Percentiles rank a stretch among this genome's conserved stretches.
These are phyloP conservation scores for Aphanomyces euteiches DNA, from an alignment of 352 stramenopile genomes.

Conservation along the genomic window DNA sequence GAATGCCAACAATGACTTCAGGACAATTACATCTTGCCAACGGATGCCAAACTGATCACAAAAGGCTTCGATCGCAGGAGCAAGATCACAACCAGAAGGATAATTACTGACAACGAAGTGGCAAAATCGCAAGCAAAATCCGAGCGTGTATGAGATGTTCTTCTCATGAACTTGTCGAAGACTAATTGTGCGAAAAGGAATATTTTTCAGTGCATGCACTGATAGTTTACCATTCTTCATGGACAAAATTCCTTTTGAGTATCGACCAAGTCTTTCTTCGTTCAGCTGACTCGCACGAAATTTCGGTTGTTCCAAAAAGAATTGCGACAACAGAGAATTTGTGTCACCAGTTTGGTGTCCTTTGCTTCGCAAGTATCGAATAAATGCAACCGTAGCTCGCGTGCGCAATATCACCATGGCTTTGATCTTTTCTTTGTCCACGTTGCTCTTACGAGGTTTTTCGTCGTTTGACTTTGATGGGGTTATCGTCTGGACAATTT, in stretches of 20 bases:
- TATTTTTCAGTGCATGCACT: background rate
- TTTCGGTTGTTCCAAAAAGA: background rate
- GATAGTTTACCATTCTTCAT: background rate
- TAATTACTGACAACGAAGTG: background rate
- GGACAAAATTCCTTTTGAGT: conserved; percentile 3
- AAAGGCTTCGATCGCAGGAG: background rate
- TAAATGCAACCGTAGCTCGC: conserved; percentile 7
- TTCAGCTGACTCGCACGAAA: background rate
- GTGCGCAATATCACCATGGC: background rate
- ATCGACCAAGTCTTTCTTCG: background rate
- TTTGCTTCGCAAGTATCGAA: conserved; percentile 5
- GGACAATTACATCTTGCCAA: background rate
- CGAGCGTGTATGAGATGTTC: background rate
- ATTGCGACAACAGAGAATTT: background rate
- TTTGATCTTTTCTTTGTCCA: background rate
- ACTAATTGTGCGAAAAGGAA: conserved; percentile 1
- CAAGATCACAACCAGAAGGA: background rate
- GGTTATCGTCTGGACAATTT: too few species aligned
- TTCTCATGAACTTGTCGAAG: background rate
- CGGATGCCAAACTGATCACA: background rate
- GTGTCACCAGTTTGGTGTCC: background rate
- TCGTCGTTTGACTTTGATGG: too few species aligned
- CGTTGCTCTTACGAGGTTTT: too few species aligned
- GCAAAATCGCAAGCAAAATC: conserved; percentile 13
- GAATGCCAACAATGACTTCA: conserved; percentile 12